phyloP scores from a whole-genome alignment of 306 rosid genomes.

The Lathyrus oleraceus region DNA sequence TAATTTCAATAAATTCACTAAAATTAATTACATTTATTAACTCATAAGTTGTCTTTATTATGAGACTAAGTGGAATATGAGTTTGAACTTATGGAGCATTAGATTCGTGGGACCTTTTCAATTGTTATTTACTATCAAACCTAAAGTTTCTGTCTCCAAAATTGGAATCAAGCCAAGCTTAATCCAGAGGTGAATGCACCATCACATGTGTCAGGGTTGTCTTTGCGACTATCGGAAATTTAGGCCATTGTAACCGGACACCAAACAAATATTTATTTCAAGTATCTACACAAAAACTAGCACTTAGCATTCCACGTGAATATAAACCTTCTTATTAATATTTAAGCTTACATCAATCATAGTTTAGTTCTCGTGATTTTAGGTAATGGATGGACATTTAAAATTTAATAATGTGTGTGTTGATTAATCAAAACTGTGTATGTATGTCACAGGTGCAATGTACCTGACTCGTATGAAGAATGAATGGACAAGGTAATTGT shows the following conservation, averaged over 20 bases:
- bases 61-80: not conserved
- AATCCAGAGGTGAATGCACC: constrained; percentile 45
- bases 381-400: constrained; percentile 38
- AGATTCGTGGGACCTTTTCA: not conserved
- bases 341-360: constrained; percentile 14
- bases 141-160: constrained; percentile 39
- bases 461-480: constrained; percentile 30
- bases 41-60: no score
- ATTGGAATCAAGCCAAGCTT: constrained; percentile 40
- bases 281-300: not conserved
- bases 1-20: no score
- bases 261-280: constrained; percentile 14
- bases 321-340: constrained; percentile 13
- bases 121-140: not conserved
- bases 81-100: not conserved
- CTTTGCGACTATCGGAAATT: constrained; percentile 48
- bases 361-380: constrained; percentile 55
- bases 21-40: no score
- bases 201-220: constrained; percentile 25
- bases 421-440: not conserved
- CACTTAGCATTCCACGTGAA: constrained; percentile 33
- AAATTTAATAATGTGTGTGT: not conserved
- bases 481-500: constrained; percentile 15
- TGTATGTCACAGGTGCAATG: constrained; percentile 33
- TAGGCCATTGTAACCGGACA: constrained; percentile 61